Percentiles rank a stretch among this genome's conserved stretches.
Conservation (phyloP, 1,284 basidiomycete genomes). For the Trametes sp. region DNA sequence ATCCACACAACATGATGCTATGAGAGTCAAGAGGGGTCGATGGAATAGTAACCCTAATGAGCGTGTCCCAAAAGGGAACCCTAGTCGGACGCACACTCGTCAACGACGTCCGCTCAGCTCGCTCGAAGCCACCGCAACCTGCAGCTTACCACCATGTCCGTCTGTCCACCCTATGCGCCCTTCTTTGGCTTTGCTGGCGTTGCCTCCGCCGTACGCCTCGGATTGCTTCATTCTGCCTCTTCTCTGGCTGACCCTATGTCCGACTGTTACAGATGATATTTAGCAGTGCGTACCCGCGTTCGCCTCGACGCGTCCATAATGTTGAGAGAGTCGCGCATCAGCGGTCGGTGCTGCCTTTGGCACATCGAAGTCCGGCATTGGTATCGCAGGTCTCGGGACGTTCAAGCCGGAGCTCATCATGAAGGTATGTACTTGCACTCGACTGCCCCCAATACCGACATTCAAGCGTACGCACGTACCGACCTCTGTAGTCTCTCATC, state of each 20-base stretch:
- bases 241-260: constrained; percentile 8
- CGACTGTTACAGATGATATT: constrained; percentile 74
- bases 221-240: constrained; percentile 5
- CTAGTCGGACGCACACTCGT: not conserved
- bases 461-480: constrained; percentile 4
- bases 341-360: constrained; percentile 96
- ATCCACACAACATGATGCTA: no score
- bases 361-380: constrained; percentile 97
- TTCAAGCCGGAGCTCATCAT: constrained; percentile 98
- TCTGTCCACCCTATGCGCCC: constrained; percentile 83
- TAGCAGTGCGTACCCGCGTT: constrained; percentile 66
- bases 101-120: not conserved
- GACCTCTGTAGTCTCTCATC: constrained; percentile 75
- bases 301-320: not conserved
- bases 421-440: constrained; percentile 71
- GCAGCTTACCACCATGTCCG: constrained; percentile 39
- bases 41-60: not conserved
- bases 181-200: constrained; percentile 90
- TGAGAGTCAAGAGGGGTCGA: no score
- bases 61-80: not conserved
- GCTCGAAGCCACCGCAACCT: not conserved
- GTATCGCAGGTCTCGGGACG: constrained; percentile 94
- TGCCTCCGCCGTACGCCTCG: constrained; percentile 64
- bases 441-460: not conserved
- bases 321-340: constrained; percentile 37